phyloP scores from a whole-genome alignment of 2,329 filamentous ascomycete genomes.

The Massarina eburnea region DNA sequence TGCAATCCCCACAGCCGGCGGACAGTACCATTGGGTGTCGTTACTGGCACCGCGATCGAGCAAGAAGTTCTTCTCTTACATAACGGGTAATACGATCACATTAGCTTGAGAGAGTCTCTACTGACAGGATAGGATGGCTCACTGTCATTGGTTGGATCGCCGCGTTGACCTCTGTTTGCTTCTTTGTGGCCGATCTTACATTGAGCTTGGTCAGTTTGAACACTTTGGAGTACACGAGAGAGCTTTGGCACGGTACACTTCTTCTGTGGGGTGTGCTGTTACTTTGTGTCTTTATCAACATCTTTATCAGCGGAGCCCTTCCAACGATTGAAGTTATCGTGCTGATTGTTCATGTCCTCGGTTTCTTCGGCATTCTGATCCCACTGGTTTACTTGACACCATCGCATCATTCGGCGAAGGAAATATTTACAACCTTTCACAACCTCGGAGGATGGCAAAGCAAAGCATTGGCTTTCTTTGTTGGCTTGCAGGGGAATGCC shows the following conservation, averaged over 20 bases:
- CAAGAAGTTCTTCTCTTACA: slow-evolving; percentile 49
- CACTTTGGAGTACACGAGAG: slow-evolving; percentile 35
- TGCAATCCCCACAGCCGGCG: slow-evolving; percentile 42
- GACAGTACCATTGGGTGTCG: slow-evolving; percentile 47
- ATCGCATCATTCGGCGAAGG: slow-evolving; percentile 39
- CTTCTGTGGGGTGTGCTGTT: slow-evolving; percentile 50
- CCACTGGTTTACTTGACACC: slow-evolving; percentile 40
- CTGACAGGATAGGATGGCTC: slow-evolving; percentile 42
- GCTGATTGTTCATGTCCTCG: slow-evolving; percentile 54
- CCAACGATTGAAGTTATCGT: slow-evolving; percentile 54
- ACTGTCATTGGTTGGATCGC: slow-evolving; percentile 50
- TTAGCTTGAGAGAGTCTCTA: neutral
- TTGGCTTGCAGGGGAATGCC: slow-evolving; percentile 46
- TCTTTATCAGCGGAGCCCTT: slow-evolving; percentile 49
- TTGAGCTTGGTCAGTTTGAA: slow-evolving; percentile 44
- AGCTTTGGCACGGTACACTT: slow-evolving; percentile 55
- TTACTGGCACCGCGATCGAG: slow-evolving; percentile 46
- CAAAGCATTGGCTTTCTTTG: slow-evolving; percentile 48
- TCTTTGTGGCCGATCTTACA: slow-evolving; percentile 37
- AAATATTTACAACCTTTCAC: slow-evolving; percentile 51
- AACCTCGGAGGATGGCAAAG: slow-evolving; percentile 51
- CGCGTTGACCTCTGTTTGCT: slow-evolving; percentile 39
- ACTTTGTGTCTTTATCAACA: slow-evolving; percentile 50
- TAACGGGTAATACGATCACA: slow-evolving; percentile 34
- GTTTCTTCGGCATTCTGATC: slow-evolving; percentile 56